Base-by-base conservation (phyloP, 805 yeast genomes). In the Wilhelminamyces savonicus region DNA sequence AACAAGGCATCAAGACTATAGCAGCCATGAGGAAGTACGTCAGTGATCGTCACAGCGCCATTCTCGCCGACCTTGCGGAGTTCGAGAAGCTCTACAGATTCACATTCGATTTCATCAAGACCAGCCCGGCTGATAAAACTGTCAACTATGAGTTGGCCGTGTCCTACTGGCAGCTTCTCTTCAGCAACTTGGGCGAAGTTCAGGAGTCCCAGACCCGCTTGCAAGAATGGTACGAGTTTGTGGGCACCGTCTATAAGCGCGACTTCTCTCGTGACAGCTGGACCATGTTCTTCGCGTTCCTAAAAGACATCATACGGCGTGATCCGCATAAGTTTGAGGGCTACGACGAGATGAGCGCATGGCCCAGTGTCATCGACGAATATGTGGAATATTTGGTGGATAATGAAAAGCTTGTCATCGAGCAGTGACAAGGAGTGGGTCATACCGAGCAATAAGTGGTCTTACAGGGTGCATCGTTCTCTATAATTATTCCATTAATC, bases 321-420 rank as follows among this genome's bases (percentile, higher is more conserved):
- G 82, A 84, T 35, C 74, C 82, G 0, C 36, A 16, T 3, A 38
- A 47, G 1, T 59, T 90, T 4, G 55, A 56, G 11, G 57, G 54
- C 3, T 88, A 87, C 53, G 88, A 82, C 43, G 92, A 81, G 40
- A 71, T 73, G 42, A 87, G 82, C 15, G 83, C 96, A 1, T 90
- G 97, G 97, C 98, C 97, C 4, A 74, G 83, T 31, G 61, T 85
- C 12, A 75, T 90, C 40, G 98, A 90, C 52, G 85, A 78, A 35
- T 90, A 74, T 48, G 82, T 85, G 14, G 94, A 82, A 39, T 66
- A 66, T 45, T 59, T 66, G 41, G 42, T 46, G 16, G 66, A 56
- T 8, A 43, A 46, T 16, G 47, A 37, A 12, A 39, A 46, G 23
- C 25, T 37, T 21, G n/a, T n/a, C n/a, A n/a, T n/a, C n/a, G 10